Evolutionary conservation across 495 filamentous ascomycete species (phyloP), one percentile per base, ranked within the genome.

Genomic region (Chaetomium tenue): DNA sequence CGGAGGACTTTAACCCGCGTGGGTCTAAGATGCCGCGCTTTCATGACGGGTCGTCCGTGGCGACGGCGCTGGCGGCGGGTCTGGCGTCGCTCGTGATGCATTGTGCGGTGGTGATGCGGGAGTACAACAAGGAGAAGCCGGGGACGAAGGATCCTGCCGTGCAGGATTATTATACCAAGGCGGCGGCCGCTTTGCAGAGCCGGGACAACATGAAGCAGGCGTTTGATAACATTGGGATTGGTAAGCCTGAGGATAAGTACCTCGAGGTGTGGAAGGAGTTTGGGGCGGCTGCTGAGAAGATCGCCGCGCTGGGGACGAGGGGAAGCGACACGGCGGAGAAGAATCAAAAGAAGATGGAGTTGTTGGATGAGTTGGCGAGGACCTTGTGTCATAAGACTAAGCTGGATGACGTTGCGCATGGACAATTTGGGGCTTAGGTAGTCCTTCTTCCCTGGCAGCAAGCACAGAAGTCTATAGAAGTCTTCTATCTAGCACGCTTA

Each of bases 381-480:
- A 47, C 9, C 1, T 18, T 47, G 44, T 22, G 44, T 18, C 16
- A 47, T 20, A 18, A 22, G 44, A 47, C 20, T 22, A 18, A 47
- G 28, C 28, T 30, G 6, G 28, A 22, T 47, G n/a, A 47, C 4
- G 44, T 22, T 8, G 5, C 8, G 15, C 28, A 30, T 30, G 28
- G 28, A 6, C 6, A 30, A 30, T 30, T 30, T 6, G 6, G 28
- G 28, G 28, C 6, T 30, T 30, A 30, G 28, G 28, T 30, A 30
- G 28, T 6, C 5, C 40, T 44, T 47, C n/a, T 47, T 12, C 8
- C 46, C 20, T 18, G 26, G 18, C 52, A 22, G 2, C 15, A 55
- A 13, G n/a, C 28, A 55, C 52, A 55, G 23, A 23, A 54, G 52
- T 55, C 52, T 55, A 55, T 55, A n/a, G 51, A 25, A 55, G 52